Evolutionary conservation across 768 basidiomycete genomes (phyloP).

Genomic region (Leccinum truebloodii): DNA sequence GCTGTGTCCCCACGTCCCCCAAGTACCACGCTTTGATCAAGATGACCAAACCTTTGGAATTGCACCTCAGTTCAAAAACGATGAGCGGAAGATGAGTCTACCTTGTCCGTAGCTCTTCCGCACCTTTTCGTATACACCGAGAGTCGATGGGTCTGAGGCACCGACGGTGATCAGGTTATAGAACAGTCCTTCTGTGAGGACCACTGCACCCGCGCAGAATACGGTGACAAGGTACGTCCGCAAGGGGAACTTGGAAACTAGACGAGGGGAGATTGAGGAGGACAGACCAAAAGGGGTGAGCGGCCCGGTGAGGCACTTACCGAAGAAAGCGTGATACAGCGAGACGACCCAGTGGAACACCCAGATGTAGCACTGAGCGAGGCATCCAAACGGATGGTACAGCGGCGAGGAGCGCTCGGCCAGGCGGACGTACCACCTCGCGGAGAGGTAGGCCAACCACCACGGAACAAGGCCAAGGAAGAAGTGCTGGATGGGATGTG

Average conservation of each 20-base stretch:
- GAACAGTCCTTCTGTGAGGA: constrained; percentile 24
- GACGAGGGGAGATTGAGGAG: neutral
- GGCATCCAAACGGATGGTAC: constrained; percentile 28
- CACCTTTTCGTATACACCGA: constrained; percentile 18
- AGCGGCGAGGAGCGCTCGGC: constrained; percentile 21
- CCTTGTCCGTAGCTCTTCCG: constrained; percentile 20
- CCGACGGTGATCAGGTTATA: constrained; percentile 17
- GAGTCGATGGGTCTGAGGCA: constrained; percentile 11
- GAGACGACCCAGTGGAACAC: constrained; percentile 26
- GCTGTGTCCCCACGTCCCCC: constrained; percentile 4
- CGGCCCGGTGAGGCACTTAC: constrained; percentile 3
- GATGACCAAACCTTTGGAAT: constrained; percentile 10
- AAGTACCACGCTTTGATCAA: constrained; percentile 22
- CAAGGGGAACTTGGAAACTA: constrained; percentile 18
- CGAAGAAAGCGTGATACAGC: constrained; percentile 22
- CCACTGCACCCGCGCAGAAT: constrained; percentile 14
- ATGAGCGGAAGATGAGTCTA: neutral
- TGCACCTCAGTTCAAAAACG: neutral
- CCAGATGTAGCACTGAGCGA: constrained; percentile 27
- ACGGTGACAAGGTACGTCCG: constrained; percentile 21
- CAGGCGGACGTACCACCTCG: constrained; percentile 24
- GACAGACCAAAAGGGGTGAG: neutral
- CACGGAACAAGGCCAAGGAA: constrained; percentile 24
- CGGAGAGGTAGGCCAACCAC: constrained; percentile 21
- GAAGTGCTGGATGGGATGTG: constrained; percentile 18